phyloP scores from a whole-genome alignment of 1,284 basidiomycete genomes.

The Coriolopsis trogii region DNA sequence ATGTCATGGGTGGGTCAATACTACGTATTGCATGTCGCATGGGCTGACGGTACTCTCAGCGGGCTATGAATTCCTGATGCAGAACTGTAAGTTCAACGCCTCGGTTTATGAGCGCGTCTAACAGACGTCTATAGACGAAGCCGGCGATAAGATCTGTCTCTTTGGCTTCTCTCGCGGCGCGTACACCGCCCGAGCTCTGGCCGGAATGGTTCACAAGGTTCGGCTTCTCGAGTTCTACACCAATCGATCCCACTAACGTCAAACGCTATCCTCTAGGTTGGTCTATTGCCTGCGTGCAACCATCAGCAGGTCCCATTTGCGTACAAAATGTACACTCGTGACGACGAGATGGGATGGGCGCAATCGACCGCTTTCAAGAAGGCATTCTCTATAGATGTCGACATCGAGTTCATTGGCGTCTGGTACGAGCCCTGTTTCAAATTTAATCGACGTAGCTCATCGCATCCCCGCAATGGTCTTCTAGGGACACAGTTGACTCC shows the following conservation, averaged over 20 bases:
- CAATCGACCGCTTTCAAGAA: slow-evolving; percentile 44
- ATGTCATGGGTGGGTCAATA: slow-evolving; percentile 49
- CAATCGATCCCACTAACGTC: too few relatives aligned
- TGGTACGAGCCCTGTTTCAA: slow-evolving; percentile 48
- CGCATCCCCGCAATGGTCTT: not conserved
- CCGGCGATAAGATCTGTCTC: slow-evolving; percentile 55
- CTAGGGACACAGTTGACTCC: slow-evolving; percentile 50
- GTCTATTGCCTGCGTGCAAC: slow-evolving; percentile 56
- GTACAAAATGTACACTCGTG: slow-evolving; percentile 43
- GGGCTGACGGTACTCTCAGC: slow-evolving; percentile 31
- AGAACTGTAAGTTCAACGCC: slow-evolving; percentile 53
- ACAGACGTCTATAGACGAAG: slow-evolving; percentile 35
- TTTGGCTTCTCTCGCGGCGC: slow-evolving; percentile 73
- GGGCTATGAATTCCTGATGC: slow-evolving; percentile 67
- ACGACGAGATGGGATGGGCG: slow-evolving; percentile 36
- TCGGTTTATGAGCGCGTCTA: not conserved
- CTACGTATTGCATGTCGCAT: not conserved
- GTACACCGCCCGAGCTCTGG: slow-evolving; percentile 54
- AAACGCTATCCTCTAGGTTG: slow-evolving; percentile 45
- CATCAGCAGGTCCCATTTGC: slow-evolving; percentile 50
- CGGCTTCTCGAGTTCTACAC: not conserved
- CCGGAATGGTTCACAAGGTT: slow-evolving; percentile 57
- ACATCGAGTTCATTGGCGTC: slow-evolving; percentile 55
- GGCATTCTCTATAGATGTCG: slow-evolving; percentile 49
- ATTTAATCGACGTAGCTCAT: not conserved